A percentile compares a stretch with the other conserved stretches of the same genome.
Conservation (phyloP, 768 basidiomycete species). For the Pisolithus tinctorius region DNA sequence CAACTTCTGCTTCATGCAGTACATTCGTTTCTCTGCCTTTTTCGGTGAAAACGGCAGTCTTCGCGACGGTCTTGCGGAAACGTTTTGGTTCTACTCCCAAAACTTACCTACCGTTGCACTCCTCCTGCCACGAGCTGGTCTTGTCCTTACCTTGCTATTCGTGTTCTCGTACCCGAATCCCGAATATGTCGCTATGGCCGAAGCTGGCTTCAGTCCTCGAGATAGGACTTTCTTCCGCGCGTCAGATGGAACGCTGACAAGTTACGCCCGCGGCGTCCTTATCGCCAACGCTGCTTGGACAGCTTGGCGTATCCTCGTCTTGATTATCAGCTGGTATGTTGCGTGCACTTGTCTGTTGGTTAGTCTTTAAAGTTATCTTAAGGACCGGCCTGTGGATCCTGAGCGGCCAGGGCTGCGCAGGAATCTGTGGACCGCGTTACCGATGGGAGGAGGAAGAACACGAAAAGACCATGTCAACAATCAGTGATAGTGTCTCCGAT, state of each 20-base stretch:
- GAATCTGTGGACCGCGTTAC: slow-evolving; percentile 78
- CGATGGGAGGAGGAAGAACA: slow-evolving; percentile 78
- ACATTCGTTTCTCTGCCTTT: slow-evolving; percentile 71
- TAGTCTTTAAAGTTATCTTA: not conserved
- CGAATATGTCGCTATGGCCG: slow-evolving; percentile 38
- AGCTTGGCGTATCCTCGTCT: slow-evolving; percentile 63
- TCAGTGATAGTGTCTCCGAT: slow-evolving; percentile 39
- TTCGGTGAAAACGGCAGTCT: slow-evolving; percentile 41
- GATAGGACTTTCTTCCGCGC: slow-evolving; percentile 72
- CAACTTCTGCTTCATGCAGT: slow-evolving; percentile 78
- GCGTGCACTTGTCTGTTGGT: not conserved
- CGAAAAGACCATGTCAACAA: slow-evolving; percentile 50
- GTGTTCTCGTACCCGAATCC: slow-evolving; percentile 49
- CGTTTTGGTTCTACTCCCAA: slow-evolving; percentile 78
- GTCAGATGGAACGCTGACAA: slow-evolving; percentile 58
- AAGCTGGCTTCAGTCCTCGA: slow-evolving; percentile 43
- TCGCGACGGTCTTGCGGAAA: slow-evolving; percentile 69
- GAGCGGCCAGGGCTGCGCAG: slow-evolving; percentile 70
- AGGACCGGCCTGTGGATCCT: slow-evolving; percentile 78
- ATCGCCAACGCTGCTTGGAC: slow-evolving; percentile 79
- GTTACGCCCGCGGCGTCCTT: slow-evolving; percentile 73
- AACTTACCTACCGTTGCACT: slow-evolving; percentile 76
- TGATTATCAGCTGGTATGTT: slow-evolving; percentile 60
- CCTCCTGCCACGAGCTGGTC: slow-evolving; percentile 77
- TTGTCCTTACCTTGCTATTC: slow-evolving; percentile 68